phyloP scores from a whole-genome alignment of 371 early-diverging fungal species.

The Umbelopsis sp. region DNA sequence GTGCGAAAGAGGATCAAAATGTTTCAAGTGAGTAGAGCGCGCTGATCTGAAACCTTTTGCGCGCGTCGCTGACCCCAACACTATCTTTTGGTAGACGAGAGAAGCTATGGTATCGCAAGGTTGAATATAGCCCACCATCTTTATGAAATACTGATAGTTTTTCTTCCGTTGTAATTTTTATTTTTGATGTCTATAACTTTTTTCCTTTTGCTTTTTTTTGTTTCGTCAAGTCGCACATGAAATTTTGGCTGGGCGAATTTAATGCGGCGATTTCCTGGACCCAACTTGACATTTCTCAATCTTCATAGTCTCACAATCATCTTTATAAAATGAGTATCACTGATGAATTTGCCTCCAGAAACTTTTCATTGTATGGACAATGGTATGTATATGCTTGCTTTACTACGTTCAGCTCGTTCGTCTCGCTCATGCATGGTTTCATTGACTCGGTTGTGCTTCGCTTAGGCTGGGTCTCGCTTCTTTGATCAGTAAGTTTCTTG shows the following conservation, averaged over 20 bases:
- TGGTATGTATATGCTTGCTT: slow-evolving; percentile 33
- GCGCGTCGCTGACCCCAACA: no score
- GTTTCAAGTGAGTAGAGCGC: not conserved
- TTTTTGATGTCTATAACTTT: no score
- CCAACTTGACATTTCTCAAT: not conserved
- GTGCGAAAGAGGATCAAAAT: slow-evolving; percentile 12
- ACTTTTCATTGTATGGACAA: slow-evolving; percentile 55
- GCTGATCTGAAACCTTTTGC: no score
- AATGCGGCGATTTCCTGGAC: not conserved
- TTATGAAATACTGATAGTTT: no score
- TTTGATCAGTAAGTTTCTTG: slow-evolving; percentile 37
- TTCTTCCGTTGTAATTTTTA: no score
- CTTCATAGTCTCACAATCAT: slow-evolving; percentile 9
- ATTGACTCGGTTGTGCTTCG: not conserved
- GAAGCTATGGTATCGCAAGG: not conserved
- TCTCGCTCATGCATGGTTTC: no score
- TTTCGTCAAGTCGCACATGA: not conserved
- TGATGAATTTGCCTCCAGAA: slow-evolving; percentile 48
- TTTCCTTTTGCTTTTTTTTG: no score
- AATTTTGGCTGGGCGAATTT: not conserved
- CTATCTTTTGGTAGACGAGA: not conserved
- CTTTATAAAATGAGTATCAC: slow-evolving; percentile 42
- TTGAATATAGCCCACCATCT: not conserved
- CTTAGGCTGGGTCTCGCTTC: slow-evolving; percentile 45
- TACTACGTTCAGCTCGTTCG: no score